Base-by-base conservation (phyloP, 1,284 basidiomycete species). In the Malassezia vespertilionis region DNA sequence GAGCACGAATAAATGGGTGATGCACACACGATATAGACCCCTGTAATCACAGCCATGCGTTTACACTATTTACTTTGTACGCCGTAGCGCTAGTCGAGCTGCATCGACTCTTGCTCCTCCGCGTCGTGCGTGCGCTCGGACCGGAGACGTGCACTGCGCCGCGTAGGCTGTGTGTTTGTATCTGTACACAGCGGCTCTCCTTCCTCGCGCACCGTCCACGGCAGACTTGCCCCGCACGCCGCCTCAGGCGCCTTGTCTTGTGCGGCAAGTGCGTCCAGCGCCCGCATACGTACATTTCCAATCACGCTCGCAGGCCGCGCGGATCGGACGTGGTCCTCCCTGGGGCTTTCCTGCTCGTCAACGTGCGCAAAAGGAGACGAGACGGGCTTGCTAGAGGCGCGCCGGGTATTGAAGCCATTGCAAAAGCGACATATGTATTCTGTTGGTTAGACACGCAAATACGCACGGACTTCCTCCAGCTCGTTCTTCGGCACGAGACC, bases 401-500 rank as follows among this genome's bases (percentile, higher is more conserved):
- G 40, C 2, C 61, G 53, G 0, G 77, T 73, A 58, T 86, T 86
- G 70, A 86, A 82, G 61, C 79, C 76, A 12, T 79, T 79, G 62
- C 83, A 86, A 61, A 81, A 81, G 0, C 79, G 80, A 60, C 83
- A 86, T 35, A 79, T 71, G 60, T 83, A 86, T 72, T 84, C 82
- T 84, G 62, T 21, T 46, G 22, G 36, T 40, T n/a, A 44, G 41
- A 27, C 27, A n/a, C 17, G 17, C 20, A 5, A 15, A 0, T 3
- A 80, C 87, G 73, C 63, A 93, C 90, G 86, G 42, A 86, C 80
- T 53, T 86, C 82, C 61, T 87, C 83, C 80, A 86, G 93, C 71
- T 86, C 79, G 51, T 80, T 82, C 70, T 88, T 84, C 53, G 84
- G 83, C 4, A 91, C 85, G 8, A 99, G 76, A 0, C 91, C 91